Conservation (phyloP, 495 filamentous ascomycete genomes). For the Endocarpon pusillum region DNA sequence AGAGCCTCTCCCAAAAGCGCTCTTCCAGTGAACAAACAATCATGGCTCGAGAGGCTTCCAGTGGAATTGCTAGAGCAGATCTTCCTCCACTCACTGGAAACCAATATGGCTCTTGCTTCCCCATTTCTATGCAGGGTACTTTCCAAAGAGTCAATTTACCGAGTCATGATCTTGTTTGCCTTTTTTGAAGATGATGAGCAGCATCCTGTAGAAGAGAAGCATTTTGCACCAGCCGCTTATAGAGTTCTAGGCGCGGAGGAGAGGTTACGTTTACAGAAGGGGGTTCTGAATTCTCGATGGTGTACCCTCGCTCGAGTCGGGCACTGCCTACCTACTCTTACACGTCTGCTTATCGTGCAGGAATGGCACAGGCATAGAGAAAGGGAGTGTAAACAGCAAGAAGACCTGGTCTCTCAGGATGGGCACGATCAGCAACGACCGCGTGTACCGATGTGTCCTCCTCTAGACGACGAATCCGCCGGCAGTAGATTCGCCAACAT, state of each 20-base stretch:
- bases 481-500: too few relatives aligned
- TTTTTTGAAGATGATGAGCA: constrained; percentile 20
- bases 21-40: constrained; percentile 13
- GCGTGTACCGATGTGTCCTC: too few relatives aligned
- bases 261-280: constrained; percentile 16
- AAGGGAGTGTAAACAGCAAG: too few relatives aligned
- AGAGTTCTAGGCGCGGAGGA: constrained; percentile 8
- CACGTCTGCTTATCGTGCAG: too few relatives aligned
- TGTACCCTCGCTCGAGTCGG: constrained; percentile 20
- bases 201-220: not conserved
- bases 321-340: constrained; percentile 18
- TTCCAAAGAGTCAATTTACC: constrained; percentile 25
- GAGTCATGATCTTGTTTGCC: constrained; percentile 22
- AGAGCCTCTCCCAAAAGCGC: constrained; percentile 3
- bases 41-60: constrained; percentile 31
- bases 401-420: too few relatives aligned
- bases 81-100: constrained; percentile 31
- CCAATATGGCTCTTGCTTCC: constrained; percentile 29
- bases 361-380: too few relatives aligned
- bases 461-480: too few relatives aligned
- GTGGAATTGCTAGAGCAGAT: constrained; percentile 36
- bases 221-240: not conserved
- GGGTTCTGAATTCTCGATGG: constrained; percentile 21
- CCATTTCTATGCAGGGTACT: constrained; percentile 20
- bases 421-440: too few relatives aligned